Evolutionary conservation across 805 yeast genomes (phyloP), one percentile per base, ranked within the genome.

Genomic region (Millerozyma miso): DNA sequence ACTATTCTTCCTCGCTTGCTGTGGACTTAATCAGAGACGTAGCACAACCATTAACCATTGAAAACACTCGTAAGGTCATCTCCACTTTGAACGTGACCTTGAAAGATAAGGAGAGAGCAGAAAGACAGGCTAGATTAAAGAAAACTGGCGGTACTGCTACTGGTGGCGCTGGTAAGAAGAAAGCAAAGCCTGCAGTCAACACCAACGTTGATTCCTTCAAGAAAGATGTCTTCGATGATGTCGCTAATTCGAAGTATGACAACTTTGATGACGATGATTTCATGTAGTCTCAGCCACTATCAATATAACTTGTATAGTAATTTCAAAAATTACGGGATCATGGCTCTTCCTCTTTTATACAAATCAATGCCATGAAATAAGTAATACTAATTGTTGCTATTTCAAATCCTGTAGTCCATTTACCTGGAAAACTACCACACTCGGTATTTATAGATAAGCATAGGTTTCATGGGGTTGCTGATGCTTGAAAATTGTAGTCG

Each of bases 91-190:
- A 80, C 52, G 91, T 90, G 3, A 63, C 83, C 43, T 72, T 85
- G 48, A 89, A 85, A 56, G 95, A 89, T 43, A 91, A 91, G 69
- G 88, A 83, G 64, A 84, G 83, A 60, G 85, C 84, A 42, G 98
- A 91, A 69, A 87, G 97, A 73, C 86, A 80, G 56, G 88, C 86
- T 19, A 81, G 97, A 63, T 69, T 86, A 56, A 79, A 85, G 54
- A 84, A 82, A 61, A 75, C 87, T 42, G 91, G 93, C 48, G 93
- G 91, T 50, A 85, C 95, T 19, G 80, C 91, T 33, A 79, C 88
- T 18, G 95, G 95, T 55, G 97, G 97, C 61, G 93, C 95, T 32
- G 95, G 96, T 67, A 89, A 90, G 78, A 85, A 85, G 80, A 91
- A 90, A 80, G 96, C 88, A 45, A 85, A 85, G 66, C 84, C 87